Base-by-base conservation (phyloP, 306 rosid genomes). In the Vigna angularis region DNA sequence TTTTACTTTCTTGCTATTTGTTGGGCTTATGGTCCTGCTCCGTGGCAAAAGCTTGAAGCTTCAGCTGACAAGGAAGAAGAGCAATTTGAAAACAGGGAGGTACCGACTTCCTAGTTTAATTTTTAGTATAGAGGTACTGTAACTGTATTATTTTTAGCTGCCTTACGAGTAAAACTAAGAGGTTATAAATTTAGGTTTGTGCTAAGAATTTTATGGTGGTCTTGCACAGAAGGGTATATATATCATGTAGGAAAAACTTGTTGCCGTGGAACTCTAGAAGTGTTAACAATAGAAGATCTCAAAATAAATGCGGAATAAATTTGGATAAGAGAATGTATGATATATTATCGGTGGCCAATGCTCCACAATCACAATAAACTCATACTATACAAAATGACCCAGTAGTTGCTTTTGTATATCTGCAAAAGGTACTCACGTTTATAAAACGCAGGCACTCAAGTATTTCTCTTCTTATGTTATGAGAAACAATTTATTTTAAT, bases 1-100 rank as follows among this genome's bases (percentile, higher is more conserved):
- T 5, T 87, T 22, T 87, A 84, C 75, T 87, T 52, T 82, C 82
- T 84, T 69, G 66, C 40, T 70, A 42, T 84, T 68, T 82, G 83
- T 84, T 72, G 86, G 83, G 66, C 63, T 72, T 84, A 73, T 63
- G 85, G 83, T 8, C 77, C 79, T 69, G 15, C 38, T 61, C 20
- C 51, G 13, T 68, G 81, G 26, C 66, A 63, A 26, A 58, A 63
- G 4, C 48, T 30, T 38, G 74, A 48, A 52, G 76, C 44, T 76
- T 82, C 79, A 44, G 40, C 40, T 32, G 66, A n/a, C 66, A 71
- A 66, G 17, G 77, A 80, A 42, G 82, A 82, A 18, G 68, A 61
- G 32, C 62, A 85, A 61, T 36, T 68, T 76, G 83, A 79, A 72
- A 77, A 82, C 67, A 73, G 10, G 75, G 75, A 80, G 47, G 74